A percentile compares a stretch with the other conserved stretches of the same genome.
Conservation (phyloP, 768 basidiomycete species). For the Pisolithus orientalis region DNA sequence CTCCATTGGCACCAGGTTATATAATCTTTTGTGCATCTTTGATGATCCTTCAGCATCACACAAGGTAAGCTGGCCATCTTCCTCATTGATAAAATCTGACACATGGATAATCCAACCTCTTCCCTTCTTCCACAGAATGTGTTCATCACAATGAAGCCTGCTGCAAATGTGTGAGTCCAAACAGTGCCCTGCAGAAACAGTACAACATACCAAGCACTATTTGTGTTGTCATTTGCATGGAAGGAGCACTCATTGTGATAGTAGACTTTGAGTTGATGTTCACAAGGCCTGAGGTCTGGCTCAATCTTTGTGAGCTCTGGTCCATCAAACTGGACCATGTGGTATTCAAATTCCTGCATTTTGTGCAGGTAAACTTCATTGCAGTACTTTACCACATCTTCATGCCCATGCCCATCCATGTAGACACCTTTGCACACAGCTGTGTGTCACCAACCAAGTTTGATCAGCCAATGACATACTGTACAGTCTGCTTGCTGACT, state of each 20-base stretch:
- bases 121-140: conserved; percentile 4
- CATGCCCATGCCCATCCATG: conserved; percentile 9
- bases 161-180: not conserved
- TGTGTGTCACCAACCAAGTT: conserved; percentile 6
- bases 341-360: not conserved
- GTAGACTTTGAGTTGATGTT: not conserved
- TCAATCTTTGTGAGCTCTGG: not conserved
- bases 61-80: conserved; percentile 12
- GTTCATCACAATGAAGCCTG: not conserved
- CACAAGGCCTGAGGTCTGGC: not conserved
- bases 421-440: conserved; percentile 6
- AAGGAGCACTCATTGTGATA: conserved; percentile 2
- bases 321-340: not conserved
- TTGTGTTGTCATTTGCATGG: conserved; percentile 27
- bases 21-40: no score
- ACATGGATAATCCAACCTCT: conserved; percentile 30
- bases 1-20: no score
- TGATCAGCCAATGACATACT: not conserved
- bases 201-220: conserved; percentile 5
- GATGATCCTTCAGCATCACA: no score
- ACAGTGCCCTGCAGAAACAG: no score
- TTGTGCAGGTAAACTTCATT: not conserved
- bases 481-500: not conserved
- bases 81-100: conserved; percentile 35
- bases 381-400: not conserved